A percentile compares a stretch with the other conserved stretches of the same genome.
Evolutionary conservation across 352 stramenopile species (phyloP).

Genomic region (Thraustotheca clavata): DNA sequence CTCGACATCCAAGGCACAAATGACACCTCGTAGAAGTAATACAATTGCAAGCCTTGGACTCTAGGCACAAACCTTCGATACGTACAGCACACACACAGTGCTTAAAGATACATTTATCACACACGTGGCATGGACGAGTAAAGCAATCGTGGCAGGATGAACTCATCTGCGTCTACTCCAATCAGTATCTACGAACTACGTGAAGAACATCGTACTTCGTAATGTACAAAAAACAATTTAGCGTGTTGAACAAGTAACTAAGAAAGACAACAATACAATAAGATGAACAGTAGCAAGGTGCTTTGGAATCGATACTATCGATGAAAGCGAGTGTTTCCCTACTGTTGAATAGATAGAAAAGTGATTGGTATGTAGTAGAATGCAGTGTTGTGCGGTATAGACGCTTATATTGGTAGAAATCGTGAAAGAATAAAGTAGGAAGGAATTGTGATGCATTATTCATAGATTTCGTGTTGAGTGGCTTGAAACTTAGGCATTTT

Average conservation of each 20-base stretch:
- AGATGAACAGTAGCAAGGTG: background rate
- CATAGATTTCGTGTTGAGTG: too few relatives aligned
- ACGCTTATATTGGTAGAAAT: background rate
- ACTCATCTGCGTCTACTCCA: background rate
- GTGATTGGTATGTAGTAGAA: background rate
- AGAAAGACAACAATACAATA: background rate
- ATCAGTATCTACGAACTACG: conserved; percentile 4
- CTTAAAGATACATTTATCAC: conserved; percentile 8
- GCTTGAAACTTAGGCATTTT: conserved; percentile 59
- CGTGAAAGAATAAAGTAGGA: background rate
- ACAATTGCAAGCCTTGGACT: conserved; percentile 11
- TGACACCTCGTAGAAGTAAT: background rate
- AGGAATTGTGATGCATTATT: background rate
- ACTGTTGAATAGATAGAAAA: background rate
- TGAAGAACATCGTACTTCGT: conserved; percentile 1
- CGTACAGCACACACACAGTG: conserved; percentile 5
- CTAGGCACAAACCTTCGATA: background rate
- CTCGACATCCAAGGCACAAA: background rate
- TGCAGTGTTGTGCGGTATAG: background rate
- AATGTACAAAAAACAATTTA: too few relatives aligned
- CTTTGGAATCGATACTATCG: background rate
- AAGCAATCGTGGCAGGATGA: conserved; percentile 7
- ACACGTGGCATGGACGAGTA: conserved; percentile 10
- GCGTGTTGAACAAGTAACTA: background rate
- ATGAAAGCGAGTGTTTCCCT: background rate